Conservation (phyloP, 148 eudicot species). For the Linanthus parryae region DNA sequence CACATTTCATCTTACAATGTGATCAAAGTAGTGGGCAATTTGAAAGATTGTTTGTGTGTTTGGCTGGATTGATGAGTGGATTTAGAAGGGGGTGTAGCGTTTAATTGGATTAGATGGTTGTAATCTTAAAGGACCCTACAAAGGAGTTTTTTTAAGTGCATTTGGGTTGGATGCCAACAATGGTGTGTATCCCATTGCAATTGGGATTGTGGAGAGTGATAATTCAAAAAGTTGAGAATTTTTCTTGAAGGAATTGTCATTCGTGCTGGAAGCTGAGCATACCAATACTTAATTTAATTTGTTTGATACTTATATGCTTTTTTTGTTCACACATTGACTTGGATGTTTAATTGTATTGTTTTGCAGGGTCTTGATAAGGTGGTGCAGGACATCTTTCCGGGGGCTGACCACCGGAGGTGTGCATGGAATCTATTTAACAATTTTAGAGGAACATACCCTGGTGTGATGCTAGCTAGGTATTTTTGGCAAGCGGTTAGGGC, state of each 20-base stretch:
- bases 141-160: background rate
- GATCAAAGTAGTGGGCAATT: too few species aligned
- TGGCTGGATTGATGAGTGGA: background rate
- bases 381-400: background rate
- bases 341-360: background rate
- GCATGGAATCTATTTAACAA: background rate
- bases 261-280: background rate
- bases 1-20: too few species aligned
- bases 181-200: background rate
- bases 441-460: background rate
- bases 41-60: background rate
- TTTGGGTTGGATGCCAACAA: constrained; percentile 2
- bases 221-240: background rate
- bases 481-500: background rate
- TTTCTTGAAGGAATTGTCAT: background rate
- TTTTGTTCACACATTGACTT: background rate
- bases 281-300: too few species aligned
- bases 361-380: background rate
- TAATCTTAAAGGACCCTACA: constrained; percentile 2
- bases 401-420: background rate
- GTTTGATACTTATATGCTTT: too few species aligned
- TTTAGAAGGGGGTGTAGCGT: constrained; percentile 1
- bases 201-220: background rate
- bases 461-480: background rate
- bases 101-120: constrained; percentile 1